Conservation (phyloP, 345 rosid species). For the Boechera stricta region DNA sequence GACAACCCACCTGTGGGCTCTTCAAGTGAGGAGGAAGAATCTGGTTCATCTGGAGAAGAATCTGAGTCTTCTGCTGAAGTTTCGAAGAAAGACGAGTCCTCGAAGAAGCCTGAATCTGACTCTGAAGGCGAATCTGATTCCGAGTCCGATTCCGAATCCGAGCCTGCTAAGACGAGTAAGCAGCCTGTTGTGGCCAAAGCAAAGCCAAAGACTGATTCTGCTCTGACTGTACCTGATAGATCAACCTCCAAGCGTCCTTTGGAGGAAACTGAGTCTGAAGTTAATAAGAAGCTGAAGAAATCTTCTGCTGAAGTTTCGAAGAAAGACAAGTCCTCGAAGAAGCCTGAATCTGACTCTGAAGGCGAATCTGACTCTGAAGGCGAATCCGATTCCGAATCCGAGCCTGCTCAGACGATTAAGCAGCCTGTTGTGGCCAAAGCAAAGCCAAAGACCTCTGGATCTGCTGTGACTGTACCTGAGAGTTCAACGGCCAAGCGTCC, state of each 20-base stretch:
- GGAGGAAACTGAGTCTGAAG: conserved; percentile 23
- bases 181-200: too few species aligned
- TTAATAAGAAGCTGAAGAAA: too few species aligned
- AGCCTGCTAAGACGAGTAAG: too few species aligned
- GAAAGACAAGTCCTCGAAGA: conserved; percentile 16
- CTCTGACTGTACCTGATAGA: too few species aligned
- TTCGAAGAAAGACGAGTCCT: conserved; percentile 3
- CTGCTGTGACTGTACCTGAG: background rate
- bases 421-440: background rate
- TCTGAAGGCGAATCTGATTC: conserved; percentile 40
- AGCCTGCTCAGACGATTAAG: background rate
- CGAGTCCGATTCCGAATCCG: conserved; percentile 19
- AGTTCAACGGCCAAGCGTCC: background rate
- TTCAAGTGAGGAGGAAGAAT: conserved; percentile 47
- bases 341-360: conserved; percentile 42
- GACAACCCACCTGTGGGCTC: conserved; percentile 24
- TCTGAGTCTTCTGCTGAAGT: conserved; percentile 30
- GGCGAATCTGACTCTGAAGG: conserved; percentile 28
- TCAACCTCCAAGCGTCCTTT: too few species aligned
- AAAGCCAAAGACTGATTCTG: too few species aligned
- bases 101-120: conserved; percentile 39
- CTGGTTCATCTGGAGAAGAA: conserved; percentile 34
- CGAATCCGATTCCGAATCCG: conserved; percentile 26
- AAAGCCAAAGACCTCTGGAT: background rate
- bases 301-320: conserved; percentile 26